These are phyloP conservation scores for Tolypocladium ovalisporum DNA, from an alignment of 2,329 filamentous ascomycete species.

Conservation along the genomic window DNA sequence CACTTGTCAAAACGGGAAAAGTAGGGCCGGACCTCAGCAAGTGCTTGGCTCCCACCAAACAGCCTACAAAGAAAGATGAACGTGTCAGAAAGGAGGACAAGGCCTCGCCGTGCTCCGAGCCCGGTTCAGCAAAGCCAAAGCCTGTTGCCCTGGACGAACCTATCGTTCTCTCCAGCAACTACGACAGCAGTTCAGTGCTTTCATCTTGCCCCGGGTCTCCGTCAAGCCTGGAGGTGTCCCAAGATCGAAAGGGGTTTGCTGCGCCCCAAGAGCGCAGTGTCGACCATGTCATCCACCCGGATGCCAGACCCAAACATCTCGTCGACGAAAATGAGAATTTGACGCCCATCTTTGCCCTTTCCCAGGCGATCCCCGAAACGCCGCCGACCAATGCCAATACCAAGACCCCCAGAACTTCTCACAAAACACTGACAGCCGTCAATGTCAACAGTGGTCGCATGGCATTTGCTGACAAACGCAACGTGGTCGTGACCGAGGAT, in stretches of 20 bases:
- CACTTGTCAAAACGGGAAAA: not conserved
- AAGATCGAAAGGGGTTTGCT: not conserved
- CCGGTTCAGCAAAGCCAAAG: not conserved
- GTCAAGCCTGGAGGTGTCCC: not conserved
- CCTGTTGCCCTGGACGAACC: not conserved
- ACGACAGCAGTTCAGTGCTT: not conserved
- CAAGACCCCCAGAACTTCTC: no score
- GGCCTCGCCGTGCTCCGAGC: not conserved
- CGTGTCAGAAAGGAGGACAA: not conserved
- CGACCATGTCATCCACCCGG: no score
- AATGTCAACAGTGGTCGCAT: no score
- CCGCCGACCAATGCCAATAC: not conserved
- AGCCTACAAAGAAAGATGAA: not conserved
- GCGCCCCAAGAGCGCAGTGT: not conserved
- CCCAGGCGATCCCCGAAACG: not conserved
- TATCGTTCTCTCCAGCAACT: not conserved
- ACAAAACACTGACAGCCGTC: no score
- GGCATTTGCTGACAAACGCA: not conserved
- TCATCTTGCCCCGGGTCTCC: not conserved
- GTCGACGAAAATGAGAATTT: not conserved
- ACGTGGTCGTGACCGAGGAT: not conserved
- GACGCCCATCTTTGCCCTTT: not conserved
- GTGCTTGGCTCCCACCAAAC: not conserved
- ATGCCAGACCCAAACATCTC: not conserved
- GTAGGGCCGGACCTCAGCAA: not conserved